Evolutionary conservation across 2,329 filamentous ascomycete species (phyloP), one percentile per base, ranked within the genome.

Genomic region (Colletotrichum melonis): DNA sequence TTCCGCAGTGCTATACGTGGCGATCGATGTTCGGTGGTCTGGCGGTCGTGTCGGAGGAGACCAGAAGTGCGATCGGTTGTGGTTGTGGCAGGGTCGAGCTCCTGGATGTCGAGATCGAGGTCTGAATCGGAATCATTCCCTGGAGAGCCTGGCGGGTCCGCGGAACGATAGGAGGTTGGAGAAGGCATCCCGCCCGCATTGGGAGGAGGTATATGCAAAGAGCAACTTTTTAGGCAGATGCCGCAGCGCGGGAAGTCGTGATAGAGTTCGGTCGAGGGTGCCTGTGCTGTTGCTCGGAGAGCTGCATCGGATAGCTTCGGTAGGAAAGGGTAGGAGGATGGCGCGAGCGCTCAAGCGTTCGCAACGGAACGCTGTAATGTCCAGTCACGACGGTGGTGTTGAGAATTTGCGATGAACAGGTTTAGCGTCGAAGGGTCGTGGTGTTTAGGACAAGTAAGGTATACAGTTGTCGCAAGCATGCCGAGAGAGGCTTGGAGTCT

Each of bases 51-150:
- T 78, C 92, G 89, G 67, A 80, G 74, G 26, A 81, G 78, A 38
- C 78, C 78, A 63, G 79, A 77, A 63, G 73, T 76, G 74, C 73
- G 76, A 71, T 75, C 30, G 22, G 73, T 73, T n/a, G 73, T 77
- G 42, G 79, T 79, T 24, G 80, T 81, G 70, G 80, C 80, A 68
- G 94, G 93, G 80, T 95, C 93, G 76, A 97, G 91, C 86, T 96
- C 94, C 79, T 94, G 89, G 77, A 95, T 88, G 78, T 95, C 93
- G 78, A 97, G 87, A 75, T 94, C 92, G 77, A 92, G 90, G 81
- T 96, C 93, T 63, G 92, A 94, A 81, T 95, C 93, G 80, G 92
- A 94, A 80, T 95, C 93, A 83, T 91, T 86, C 78, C 86, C 83
- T 74, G 88, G 88, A 73, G 89, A 90, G 83, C 93, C 91, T 83